Evolutionary conservation across 2,329 filamentous ascomycete species (phyloP).

Genomic region (Blumeriella jaapii): DNA sequence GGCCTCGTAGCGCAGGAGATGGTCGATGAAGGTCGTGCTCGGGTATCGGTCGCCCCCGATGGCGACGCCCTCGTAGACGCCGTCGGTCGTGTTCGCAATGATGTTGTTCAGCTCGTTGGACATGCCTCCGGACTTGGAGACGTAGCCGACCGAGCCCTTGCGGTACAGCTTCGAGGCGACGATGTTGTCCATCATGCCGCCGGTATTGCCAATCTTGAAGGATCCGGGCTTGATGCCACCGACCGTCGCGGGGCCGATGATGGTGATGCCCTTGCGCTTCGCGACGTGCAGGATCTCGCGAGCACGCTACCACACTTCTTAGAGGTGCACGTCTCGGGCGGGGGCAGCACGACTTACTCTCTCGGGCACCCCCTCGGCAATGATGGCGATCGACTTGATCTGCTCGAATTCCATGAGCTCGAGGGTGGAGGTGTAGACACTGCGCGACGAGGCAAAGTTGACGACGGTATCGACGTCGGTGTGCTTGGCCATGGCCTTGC

Average conservation of each 20-base stretch:
- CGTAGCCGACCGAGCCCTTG: constrained; percentile 96
- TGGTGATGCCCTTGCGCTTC: constrained; percentile 97
- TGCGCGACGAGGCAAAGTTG: constrained; percentile 98
- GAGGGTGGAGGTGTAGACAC: constrained; percentile 97
- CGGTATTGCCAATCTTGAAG: constrained; percentile 99
- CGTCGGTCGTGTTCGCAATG: constrained; percentile 88
- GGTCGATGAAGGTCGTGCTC: constrained; percentile 98
- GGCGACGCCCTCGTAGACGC: constrained; percentile 97
- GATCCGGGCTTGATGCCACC: constrained; percentile 98
- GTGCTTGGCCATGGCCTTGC: constrained; percentile 94
- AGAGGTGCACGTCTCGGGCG: constrained; percentile 6
- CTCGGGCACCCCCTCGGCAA: constrained; percentile 98
- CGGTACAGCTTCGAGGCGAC: constrained; percentile 99
- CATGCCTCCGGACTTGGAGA: constrained; percentile 99
- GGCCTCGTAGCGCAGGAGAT: constrained; percentile 89
- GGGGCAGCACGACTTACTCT: constrained; percentile 52
- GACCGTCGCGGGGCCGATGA: constrained; percentile 95
- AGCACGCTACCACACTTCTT: constrained; percentile 54
- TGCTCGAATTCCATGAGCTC: constrained; percentile 96
- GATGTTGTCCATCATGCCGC: constrained; percentile 99
- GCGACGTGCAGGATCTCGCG: constrained; percentile 96
- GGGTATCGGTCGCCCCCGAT: constrained; percentile 99
- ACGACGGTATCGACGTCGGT: constrained; percentile 93
- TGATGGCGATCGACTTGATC: constrained; percentile 98
- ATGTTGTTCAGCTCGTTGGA: constrained; percentile 99